A percentile compares a stretch with the other conserved stretches of the same genome.
Evolutionary conservation across 192 early-diverging fungal genomes (phyloP).

Genomic region (Backusella tuberculispora): DNA sequence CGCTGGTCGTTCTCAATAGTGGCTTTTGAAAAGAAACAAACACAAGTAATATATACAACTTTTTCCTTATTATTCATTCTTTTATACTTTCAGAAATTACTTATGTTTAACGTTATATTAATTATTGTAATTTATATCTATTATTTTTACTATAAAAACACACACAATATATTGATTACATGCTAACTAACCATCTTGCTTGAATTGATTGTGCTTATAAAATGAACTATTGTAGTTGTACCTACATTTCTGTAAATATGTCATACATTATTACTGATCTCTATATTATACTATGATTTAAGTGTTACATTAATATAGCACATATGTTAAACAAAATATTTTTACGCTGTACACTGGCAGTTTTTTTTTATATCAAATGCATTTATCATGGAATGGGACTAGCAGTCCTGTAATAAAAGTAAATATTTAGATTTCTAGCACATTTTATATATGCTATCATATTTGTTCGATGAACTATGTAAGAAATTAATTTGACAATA

Average conservation of each 20-base stretch:
- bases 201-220: not conserved
- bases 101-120: conserved; percentile 5
- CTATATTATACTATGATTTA: not conserved
- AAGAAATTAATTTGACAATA: no score
- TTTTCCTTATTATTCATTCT: not conserved
- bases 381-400: no score
- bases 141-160: not conserved
- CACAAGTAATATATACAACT: not conserved
- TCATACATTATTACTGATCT: not conserved
- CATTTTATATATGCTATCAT: no score
- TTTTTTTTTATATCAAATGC: no score
- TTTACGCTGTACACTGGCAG: no score
- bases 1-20: conserved; percentile 1
- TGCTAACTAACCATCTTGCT: not conserved
- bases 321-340: no score
- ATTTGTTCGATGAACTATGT: no score
- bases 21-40: not conserved
- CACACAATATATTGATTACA: not conserved
- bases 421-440: no score
- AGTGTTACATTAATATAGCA: not conserved
- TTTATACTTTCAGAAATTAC: conserved; percentile 2
- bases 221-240: not conserved
- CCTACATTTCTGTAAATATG: no score
- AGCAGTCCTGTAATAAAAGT: no score
- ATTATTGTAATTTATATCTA: conserved; percentile 2